Conservation (phyloP, 2,329 filamentous ascomycete species). For the Verticillium isaacii region DNA sequence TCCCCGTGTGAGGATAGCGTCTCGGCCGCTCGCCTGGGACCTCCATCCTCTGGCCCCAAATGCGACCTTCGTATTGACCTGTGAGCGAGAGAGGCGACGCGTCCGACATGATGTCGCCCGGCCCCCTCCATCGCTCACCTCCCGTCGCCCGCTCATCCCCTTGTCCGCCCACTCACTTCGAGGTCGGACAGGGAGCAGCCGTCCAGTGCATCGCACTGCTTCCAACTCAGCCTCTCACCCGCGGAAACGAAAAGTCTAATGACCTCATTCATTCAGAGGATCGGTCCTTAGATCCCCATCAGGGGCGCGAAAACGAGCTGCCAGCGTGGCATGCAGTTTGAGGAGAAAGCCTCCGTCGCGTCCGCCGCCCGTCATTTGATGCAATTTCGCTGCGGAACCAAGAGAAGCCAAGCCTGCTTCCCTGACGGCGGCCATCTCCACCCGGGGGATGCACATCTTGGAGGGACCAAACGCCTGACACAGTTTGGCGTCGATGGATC, state of each 20-base stretch:
- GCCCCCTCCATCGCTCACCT: not conserved
- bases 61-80: not conserved
- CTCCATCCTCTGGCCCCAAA: not conserved
- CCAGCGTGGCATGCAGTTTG: constrained; percentile 15
- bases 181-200: not conserved
- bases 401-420: constrained; percentile 9
- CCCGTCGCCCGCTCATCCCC: not conserved
- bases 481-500: not conserved
- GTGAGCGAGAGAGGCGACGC: not conserved
- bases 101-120: not conserved
- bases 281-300: constrained; percentile 5
- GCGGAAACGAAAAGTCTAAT: constrained; percentile 2
- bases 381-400: constrained; percentile 8
- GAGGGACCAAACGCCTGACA: not conserved
- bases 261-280: constrained; percentile 11
- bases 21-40: not conserved
- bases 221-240: not conserved
- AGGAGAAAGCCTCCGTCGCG: constrained; percentile 3
- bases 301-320: constrained; percentile 2
- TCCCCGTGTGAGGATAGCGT: not conserved
- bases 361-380: constrained; percentile 12
- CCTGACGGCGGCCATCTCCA: not conserved
- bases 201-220: not conserved
- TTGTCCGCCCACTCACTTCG: not conserved
- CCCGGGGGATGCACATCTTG: not conserved